These are phyloP conservation scores for Ogataea thermomethanolica DNA, from an alignment of 805 yeast genomes.

Conservation along the genomic window DNA sequence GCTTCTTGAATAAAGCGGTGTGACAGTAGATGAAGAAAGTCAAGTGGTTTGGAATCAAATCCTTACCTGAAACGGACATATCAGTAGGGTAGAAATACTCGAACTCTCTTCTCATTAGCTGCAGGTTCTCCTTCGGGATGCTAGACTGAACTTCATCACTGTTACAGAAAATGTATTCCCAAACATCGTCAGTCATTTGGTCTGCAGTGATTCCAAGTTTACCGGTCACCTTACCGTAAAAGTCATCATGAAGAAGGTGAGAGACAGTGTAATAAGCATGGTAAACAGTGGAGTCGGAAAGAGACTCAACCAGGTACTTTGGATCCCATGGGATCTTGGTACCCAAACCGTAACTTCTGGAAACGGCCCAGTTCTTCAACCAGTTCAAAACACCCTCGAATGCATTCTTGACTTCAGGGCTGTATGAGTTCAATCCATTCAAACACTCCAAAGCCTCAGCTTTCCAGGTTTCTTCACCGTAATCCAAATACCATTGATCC, in stretches of 20 bases:
- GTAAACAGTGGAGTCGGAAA: slow-evolving; percentile 93
- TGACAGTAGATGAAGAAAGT: slow-evolving; percentile 93
- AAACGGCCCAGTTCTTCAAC: slow-evolving; percentile 98
- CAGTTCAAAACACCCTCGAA: slow-evolving; percentile 93
- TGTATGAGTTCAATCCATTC: slow-evolving; percentile 69
- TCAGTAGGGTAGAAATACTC: slow-evolving; percentile 97
- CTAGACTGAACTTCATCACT: slow-evolving; percentile 52
- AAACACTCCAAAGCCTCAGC: slow-evolving; percentile 76
- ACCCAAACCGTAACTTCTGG: slow-evolving; percentile 95
- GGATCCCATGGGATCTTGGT: slow-evolving; percentile 96
- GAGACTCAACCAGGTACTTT: slow-evolving; percentile 85
- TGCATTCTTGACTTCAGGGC: slow-evolving; percentile 81
- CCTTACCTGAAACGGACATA: slow-evolving; percentile 90
- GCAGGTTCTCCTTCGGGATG: slow-evolving; percentile 65
- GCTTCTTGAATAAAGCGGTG: slow-evolving; percentile 87
- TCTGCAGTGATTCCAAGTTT: slow-evolving; percentile 71
- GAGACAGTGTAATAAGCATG: slow-evolving; percentile 92
- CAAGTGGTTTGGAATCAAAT: slow-evolving; percentile 94
- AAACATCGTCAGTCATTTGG: slow-evolving; percentile 88
- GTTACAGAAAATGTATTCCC: slow-evolving; percentile 83
- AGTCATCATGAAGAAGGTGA: slow-evolving; percentile 82
- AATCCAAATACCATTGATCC: slow-evolving; percentile 97
- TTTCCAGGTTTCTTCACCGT: slow-evolving; percentile 94
- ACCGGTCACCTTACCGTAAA: slow-evolving; percentile 75
- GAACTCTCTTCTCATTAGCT: slow-evolving; percentile 83